Evolutionary conservation across 169 alveolate genomes (phyloP).

Genomic region (Eimeria brunetti): DNA sequence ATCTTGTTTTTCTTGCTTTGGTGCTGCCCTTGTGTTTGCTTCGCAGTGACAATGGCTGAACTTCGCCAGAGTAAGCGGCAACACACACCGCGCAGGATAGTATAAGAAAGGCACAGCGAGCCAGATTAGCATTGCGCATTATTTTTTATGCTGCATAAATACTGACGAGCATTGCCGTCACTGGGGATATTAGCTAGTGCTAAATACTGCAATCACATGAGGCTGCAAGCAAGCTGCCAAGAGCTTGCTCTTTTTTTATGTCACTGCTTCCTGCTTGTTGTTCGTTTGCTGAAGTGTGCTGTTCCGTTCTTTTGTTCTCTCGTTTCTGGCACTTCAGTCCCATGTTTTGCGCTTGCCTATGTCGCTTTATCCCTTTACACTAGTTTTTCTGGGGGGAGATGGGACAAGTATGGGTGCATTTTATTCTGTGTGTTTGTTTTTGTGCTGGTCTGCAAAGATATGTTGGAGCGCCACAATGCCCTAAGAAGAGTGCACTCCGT

Average conservation of each 20-base stretch:
- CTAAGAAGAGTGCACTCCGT: neutral
- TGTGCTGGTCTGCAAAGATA: neutral
- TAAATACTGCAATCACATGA: neutral
- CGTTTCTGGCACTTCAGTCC: too few relatives aligned
- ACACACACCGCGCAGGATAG: neutral
- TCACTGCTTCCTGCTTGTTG: neutral
- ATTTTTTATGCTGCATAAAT: neutral
- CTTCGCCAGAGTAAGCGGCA: constrained; percentile 15
- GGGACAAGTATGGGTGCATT: neutral
- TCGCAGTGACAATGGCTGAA: constrained; percentile 53
- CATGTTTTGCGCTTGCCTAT: too few relatives aligned
- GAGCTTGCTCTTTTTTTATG: neutral
- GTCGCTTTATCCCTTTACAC: too few relatives aligned
- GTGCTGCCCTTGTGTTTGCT: neutral
- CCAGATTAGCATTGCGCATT: neutral
- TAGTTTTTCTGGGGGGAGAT: neutral
- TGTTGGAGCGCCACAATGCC: constrained; percentile 5
- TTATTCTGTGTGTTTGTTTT: neutral
- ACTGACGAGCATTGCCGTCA: neutral
- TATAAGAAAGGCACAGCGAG: neutral
- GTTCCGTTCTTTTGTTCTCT: neutral
- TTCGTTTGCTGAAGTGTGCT: neutral
- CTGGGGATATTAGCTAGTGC: neutral
- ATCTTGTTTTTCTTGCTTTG: neutral
- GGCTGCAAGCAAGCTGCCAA: neutral